Evolutionary conservation across 768 basidiomycete genomes (phyloP), one percentile per base, ranked within the genome.

Genomic region (Russula emetica): DNA sequence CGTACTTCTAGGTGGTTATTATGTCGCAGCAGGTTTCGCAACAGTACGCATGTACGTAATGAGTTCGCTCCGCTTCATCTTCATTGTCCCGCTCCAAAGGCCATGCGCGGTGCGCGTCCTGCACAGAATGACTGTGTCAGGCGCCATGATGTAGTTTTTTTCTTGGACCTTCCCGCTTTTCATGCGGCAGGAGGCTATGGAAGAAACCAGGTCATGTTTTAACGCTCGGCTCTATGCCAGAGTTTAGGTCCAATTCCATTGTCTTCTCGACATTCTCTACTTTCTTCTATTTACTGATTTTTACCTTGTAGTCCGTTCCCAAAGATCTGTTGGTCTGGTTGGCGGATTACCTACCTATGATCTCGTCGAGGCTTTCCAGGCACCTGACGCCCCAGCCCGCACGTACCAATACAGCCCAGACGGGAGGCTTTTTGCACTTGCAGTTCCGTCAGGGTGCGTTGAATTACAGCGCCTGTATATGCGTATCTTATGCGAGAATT

Each of bases 251-350:
- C n/a, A 47, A 44, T 32, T 24, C 22, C 18, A 20, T 44, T 44
- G 8, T n/a, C 20, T 44, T 7, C 8, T 20, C 42, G 7, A n/a
- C 20, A 5, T 52, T 22, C n/a, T 53, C 45, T 34, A 34, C 34
- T 45, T 62, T 24, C 56, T 61, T 60, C 71, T 72, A 38, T 58
- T 57, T 54, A 66, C 71, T 66, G 56, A 58, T 42, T 72, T 49
- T 67, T 55, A 50, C 70, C 55, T 36, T 38, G 13, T 70, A 95
- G 94, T 85, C 80, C 92, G 96, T 74, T 92, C 95, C 50, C 95
- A 97, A 83, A 98, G 97, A 84, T 82, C 84, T 64, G 79, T 96
- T 59, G 92, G 92, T 69, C 84, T 98, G 70, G 84, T 94, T 72
- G 82, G 85, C 66, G 92, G 90, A 55, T 81, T 87, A 11, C 93